These are phyloP conservation scores for Arxiozyma telluris DNA, from an alignment of 1,139 yeast species.

Conservation along the genomic window DNA sequence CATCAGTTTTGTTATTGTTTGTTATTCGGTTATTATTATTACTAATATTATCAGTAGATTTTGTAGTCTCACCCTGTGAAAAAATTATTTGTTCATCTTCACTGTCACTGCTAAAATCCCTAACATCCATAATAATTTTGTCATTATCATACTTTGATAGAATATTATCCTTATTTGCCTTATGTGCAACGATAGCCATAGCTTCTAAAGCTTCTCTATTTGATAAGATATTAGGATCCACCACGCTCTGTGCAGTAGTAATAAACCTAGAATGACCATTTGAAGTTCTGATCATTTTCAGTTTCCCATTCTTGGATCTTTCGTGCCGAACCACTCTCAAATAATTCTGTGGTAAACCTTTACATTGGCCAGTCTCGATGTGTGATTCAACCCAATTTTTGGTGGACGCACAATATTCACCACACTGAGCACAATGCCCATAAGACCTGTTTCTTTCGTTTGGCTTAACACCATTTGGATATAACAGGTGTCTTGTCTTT, in stretches of 20 bases:
- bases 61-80: not conserved
- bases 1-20: too few species aligned
- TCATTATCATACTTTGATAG: slow-evolving; percentile 18
- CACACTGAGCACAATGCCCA: slow-evolving; percentile 85
- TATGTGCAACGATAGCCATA: slow-evolving; percentile 28
- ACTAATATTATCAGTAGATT: not conserved
- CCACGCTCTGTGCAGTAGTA: slow-evolving; percentile 28
- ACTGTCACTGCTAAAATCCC: slow-evolving; percentile 10
- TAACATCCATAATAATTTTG: slow-evolving; percentile 22
- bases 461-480: slow-evolving; percentile 78
- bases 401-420: slow-evolving; percentile 59
- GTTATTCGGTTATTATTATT: too few species aligned
- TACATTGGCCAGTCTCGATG: slow-evolving; percentile 78
- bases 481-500: slow-evolving; percentile 81
- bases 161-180: slow-evolving; percentile 14
- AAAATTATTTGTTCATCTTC: not conserved
- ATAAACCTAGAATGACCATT: slow-evolving; percentile 30
- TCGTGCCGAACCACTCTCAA: slow-evolving; percentile 18
- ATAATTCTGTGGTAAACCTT: slow-evolving; percentile 49
- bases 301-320: slow-evolving; percentile 19
- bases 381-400: slow-evolving; percentile 88
- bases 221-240: slow-evolving; percentile 26
- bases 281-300: slow-evolving; percentile 26
- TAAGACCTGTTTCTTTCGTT: slow-evolving; percentile 56
- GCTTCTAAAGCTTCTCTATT: slow-evolving; percentile 30